Evolutionary conservation across 805 yeast genomes (phyloP).

Genomic region (Wickerhamiella cacticola): DNA sequence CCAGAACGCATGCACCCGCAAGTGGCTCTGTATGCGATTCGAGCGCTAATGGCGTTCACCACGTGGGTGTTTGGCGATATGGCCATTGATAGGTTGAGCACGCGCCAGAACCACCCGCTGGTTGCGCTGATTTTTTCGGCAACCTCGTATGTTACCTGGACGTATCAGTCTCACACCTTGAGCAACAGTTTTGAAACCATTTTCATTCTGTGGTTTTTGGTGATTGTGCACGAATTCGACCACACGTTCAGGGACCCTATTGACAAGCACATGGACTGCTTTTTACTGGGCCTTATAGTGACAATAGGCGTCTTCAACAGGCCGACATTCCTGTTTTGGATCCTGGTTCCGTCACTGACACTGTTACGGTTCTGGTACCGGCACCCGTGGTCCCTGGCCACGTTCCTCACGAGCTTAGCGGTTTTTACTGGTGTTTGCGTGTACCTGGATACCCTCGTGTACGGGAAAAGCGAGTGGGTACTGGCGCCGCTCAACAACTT

Average conservation of each 20-base stretch:
- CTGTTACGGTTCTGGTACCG: slow-evolving; percentile 35
- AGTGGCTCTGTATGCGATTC: slow-evolving; percentile 40
- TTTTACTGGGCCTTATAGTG: slow-evolving; percentile 39
- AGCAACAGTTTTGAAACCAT: slow-evolving; percentile 69
- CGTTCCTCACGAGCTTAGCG: slow-evolving; percentile 30
- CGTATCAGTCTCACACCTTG: slow-evolving; percentile 75
- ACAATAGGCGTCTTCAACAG: slow-evolving; percentile 73
- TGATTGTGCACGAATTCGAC: slow-evolving; percentile 35
- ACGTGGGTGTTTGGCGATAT: slow-evolving; percentile 31
- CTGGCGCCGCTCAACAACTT: slow-evolving; percentile 72
- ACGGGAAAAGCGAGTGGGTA: slow-evolving; percentile 27
- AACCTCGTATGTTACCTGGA: slow-evolving; percentile 58
- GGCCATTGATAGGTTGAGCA: slow-evolving; percentile 39
- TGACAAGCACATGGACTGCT: slow-evolving; percentile 28
- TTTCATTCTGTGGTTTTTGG: slow-evolving; percentile 39
- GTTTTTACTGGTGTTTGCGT: slow-evolving; percentile 33
- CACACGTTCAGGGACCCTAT: slow-evolving; percentile 16
- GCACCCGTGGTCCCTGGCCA: slow-evolving; percentile 28
- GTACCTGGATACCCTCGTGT: slow-evolving; percentile 43
- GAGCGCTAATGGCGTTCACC: slow-evolving; percentile 37
- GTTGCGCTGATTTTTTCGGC: slow-evolving; percentile 33
- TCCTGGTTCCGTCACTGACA: slow-evolving; percentile 48
- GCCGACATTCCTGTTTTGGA: slow-evolving; percentile 67
- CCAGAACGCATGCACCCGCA: slow-evolving; percentile 34
- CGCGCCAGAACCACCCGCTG: slow-evolving; percentile 36